A percentile compares a stretch with the other conserved stretches of the same genome.
phyloP scores from a whole-genome alignment of 2,329 filamentous ascomycete genomes.

The Paracoccidioides lutzii region DNA sequence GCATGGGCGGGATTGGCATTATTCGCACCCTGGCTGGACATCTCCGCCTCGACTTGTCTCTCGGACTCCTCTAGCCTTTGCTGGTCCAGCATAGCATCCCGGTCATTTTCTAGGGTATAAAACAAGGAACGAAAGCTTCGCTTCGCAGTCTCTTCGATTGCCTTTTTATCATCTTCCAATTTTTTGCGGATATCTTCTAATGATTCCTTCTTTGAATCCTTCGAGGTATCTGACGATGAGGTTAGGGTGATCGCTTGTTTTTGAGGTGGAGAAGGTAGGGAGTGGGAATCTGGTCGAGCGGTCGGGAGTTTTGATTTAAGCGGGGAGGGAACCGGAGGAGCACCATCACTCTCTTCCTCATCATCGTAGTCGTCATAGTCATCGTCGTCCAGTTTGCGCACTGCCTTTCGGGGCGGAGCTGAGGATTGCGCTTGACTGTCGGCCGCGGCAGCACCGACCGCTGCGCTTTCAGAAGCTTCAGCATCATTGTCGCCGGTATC shows the following conservation, averaged over 20 bases:
- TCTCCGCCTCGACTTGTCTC: constrained; percentile 88
- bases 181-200: constrained; percentile 86
- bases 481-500: constrained; percentile 28
- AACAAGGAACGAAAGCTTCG: constrained; percentile 86
- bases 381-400: constrained; percentile 66
- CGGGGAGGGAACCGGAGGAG: constrained; percentile 32
- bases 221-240: constrained; percentile 48
- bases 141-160: constrained; percentile 78
- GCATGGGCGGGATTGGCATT: constrained; percentile 42
- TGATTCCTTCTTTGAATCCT: constrained; percentile 46
- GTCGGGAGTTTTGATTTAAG: constrained; percentile 39
- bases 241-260: constrained; percentile 53
- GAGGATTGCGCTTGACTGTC: constrained; percentile 36
- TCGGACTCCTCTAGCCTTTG: constrained; percentile 94
- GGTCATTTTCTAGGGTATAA: constrained; percentile 88
- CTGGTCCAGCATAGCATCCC: constrained; percentile 93
- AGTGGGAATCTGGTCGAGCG: constrained; percentile 43
- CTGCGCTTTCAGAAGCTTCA: constrained; percentile 35
- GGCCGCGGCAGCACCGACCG: constrained; percentile 30
- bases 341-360: constrained; percentile 45
- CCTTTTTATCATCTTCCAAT: constrained; percentile 80
- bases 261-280: constrained; percentile 51
- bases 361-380: constrained; percentile 58
- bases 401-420: constrained; percentile 41
- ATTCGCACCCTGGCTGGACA: constrained; percentile 49